A percentile compares a stretch with the other conserved stretches of the same genome.
phyloP scores from a whole-genome alignment of 805 yeast genomes.

The Cyberlindnera meyerae region DNA sequence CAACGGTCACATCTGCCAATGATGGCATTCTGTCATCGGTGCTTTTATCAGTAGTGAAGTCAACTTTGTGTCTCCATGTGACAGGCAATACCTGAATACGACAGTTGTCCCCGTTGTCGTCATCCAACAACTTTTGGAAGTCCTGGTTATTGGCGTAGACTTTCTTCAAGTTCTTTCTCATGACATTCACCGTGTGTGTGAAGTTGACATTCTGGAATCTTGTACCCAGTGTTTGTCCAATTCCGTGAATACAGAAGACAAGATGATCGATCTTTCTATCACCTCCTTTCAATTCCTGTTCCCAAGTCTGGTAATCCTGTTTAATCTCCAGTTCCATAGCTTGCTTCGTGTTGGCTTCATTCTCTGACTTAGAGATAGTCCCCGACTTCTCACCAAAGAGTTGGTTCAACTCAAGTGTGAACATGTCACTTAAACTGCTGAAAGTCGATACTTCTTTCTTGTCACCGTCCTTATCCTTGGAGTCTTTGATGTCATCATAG shows the following conservation, averaged over 20 bases:
- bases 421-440: constrained; percentile 11
- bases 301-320: constrained; percentile 41
- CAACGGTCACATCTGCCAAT: constrained; percentile 66
- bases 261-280: constrained; percentile 56
- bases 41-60: constrained; percentile 48
- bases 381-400: constrained; percentile 21
- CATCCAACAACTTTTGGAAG: constrained; percentile 34
- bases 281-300: constrained; percentile 36
- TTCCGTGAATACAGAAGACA: constrained; percentile 89
- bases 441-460: constrained; percentile 1
- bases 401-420: constrained; percentile 20
- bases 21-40: constrained; percentile 50
- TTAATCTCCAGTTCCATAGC: constrained; percentile 49
- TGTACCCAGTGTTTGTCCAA: constrained; percentile 83
- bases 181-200: constrained; percentile 71
- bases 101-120: constrained; percentile 39
- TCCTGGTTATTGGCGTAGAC: constrained; percentile 39
- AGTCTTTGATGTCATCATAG: not conserved
- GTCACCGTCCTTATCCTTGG: not conserved
- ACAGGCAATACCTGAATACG: constrained; percentile 83
- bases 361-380: constrained; percentile 8
- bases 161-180: constrained; percentile 50
- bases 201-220: constrained; percentile 79
- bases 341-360: constrained; percentile 32
- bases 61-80: constrained; percentile 81